Evolutionary conservation across 2,329 filamentous ascomycete species (phyloP).

Genomic region (Colletotrichum paranaense): DNA sequence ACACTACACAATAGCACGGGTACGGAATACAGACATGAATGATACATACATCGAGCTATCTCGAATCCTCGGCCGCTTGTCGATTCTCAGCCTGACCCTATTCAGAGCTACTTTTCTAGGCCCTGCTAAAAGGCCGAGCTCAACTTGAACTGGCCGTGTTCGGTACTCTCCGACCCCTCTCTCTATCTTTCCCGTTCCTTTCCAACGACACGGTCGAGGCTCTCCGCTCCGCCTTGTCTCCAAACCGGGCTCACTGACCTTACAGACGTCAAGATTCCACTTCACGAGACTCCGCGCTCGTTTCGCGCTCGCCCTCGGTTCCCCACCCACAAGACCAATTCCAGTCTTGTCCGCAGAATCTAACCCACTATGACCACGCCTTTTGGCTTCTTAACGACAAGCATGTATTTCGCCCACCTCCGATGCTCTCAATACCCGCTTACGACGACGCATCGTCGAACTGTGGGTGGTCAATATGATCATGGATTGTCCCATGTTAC

Average conservation of each 20-base stretch:
- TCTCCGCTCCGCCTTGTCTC: neutral
- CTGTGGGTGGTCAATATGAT: neutral
- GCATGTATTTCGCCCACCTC: neutral
- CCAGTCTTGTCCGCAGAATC: neutral
- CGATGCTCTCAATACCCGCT: neutral
- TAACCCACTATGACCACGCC: neutral
- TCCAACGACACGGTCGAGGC: neutral
- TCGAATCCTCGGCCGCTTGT: neutral
- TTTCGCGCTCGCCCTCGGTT: neutral
- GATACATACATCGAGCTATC: neutral
- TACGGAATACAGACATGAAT: neutral
- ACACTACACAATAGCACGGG: neutral
- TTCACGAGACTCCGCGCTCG: neutral
- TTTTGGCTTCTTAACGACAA: neutral
- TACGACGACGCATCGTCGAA: neutral
- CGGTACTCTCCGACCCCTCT: neutral
- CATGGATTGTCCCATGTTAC: neutral
- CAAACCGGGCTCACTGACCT: neutral
- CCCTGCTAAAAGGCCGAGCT: neutral
- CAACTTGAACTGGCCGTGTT: neutral
- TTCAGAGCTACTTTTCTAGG: neutral
- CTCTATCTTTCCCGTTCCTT: neutral
- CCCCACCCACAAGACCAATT: neutral
- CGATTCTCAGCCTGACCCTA: neutral
- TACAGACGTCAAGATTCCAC: constrained; percentile 8